Conservation (phyloP, 163 green algal genomes). For the Scenedesmus sp. region DNA sequence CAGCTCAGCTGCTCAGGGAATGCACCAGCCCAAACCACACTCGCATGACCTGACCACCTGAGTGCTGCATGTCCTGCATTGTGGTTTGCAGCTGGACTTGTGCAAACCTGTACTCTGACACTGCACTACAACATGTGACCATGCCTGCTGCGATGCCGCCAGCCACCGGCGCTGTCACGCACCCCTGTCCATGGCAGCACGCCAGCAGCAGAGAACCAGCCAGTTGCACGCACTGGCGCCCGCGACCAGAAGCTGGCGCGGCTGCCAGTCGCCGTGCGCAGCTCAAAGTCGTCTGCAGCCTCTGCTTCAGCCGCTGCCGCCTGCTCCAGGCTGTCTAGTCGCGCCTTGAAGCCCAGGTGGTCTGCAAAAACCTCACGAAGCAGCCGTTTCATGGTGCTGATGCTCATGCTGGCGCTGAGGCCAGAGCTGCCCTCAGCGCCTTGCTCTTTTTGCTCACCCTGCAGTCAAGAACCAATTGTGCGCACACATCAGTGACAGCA, state of each 20-base stretch:
- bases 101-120: too few relatives aligned
- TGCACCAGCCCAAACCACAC: too few relatives aligned
- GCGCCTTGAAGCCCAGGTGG: conserved; percentile 32
- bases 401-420: neutral
- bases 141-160: neutral
- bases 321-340: conserved; percentile 21
- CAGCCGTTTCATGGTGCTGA: conserved; percentile 48
- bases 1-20: too few relatives aligned
- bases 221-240: conserved; percentile 1
- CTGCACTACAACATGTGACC: too few relatives aligned
- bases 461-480: neutral
- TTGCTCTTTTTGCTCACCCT: neutral
- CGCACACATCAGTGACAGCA: too few relatives aligned
- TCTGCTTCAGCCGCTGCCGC: conserved; percentile 14
- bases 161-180: neutral
- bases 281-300: conserved; percentile 44
- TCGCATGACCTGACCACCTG: too few relatives aligned
- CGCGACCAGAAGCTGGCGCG: conserved; percentile 10
- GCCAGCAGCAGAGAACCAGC: conserved; percentile 27
- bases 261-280: neutral
- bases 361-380: conserved; percentile 50
- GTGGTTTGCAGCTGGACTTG: too few relatives aligned
- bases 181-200: conserved; percentile 41
- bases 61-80: too few relatives aligned
- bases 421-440: neutral